phyloP scores from a whole-genome alignment of 208 protist species.

The Vickermania ingenoplastis region DNA sequence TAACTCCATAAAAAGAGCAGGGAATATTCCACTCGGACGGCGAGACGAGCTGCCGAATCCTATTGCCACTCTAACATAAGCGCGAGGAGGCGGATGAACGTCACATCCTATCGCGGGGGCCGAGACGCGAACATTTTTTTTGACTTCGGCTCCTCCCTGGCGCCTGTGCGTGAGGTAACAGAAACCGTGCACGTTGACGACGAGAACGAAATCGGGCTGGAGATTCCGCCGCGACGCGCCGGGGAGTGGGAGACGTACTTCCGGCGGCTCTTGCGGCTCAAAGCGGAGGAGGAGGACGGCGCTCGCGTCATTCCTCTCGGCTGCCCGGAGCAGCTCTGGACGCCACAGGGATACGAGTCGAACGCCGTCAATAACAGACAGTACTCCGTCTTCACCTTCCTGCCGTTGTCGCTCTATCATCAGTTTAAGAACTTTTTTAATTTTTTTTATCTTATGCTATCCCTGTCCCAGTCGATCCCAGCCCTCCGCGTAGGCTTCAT shows the following conservation, averaged over 20 bases:
- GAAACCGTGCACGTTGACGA: too few species aligned
- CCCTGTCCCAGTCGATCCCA: conserved; percentile 75
- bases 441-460: conserved; percentile 78
- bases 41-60: too few species aligned
- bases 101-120: too few species aligned
- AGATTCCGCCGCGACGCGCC: neutral
- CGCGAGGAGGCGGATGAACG: too few species aligned
- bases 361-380: conserved; percentile 82
- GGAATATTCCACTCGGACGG: too few species aligned
- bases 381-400: conserved; percentile 71
- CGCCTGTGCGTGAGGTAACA: too few species aligned
- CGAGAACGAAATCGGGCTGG: too few species aligned
- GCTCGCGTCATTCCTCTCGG: conserved; percentile 43
- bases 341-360: conserved; percentile 24
- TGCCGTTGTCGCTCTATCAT: conserved; percentile 61
- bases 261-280: conserved; percentile 1
- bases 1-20: too few species aligned
- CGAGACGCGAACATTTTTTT: too few species aligned
- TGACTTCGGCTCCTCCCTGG: too few species aligned
- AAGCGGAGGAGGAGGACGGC: conserved; percentile 15
- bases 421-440: conserved; percentile 83
- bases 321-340: conserved; percentile 27
- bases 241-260: neutral
- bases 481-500: conserved; percentile 86
- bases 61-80: too few species aligned